Base-by-base conservation (phyloP, 495 filamentous ascomycete species). In the Penicillium egyptiacum region DNA sequence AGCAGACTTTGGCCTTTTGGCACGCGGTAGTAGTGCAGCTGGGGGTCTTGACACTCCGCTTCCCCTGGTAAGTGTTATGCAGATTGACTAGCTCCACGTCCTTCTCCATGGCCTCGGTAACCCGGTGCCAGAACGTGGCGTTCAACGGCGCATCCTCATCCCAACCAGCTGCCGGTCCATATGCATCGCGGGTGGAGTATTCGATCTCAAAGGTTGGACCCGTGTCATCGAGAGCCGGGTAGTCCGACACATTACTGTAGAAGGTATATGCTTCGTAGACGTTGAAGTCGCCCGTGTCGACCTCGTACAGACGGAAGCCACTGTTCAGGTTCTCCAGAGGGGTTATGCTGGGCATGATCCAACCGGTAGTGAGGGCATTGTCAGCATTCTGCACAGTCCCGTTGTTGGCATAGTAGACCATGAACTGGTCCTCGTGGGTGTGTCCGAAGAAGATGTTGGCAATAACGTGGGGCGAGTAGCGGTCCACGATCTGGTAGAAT, bases 61-160 rank as follows among this genome's bases (percentile, higher is more conserved):
- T 82, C 4, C 83, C 83, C 62, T 86, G 79, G 52, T 76, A 78
- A 14, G 70, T 73, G 59, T 82, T 86, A 45, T 83, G 82, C 41
- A 69, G 56, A 9, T 65, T 71, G 7, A 81, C 78, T 17, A 86
- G 64, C 16, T 50, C 68, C 11, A 66, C 53, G 53, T 85, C 75
- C 16, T 50, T 63, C 67, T 84, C 81, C 83, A 85, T 86, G 0
- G 78, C 81, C 56, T 83, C 81, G 4, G 82, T 84, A 3, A 86
- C 81, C 20, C 59, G 75, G 45, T 81, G 77, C 82, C 83, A 84
- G 70, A 82, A 81, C 14, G 79, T 83, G 0, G 78, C 80, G 57
- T 85, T 81, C 23, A 86, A 65, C 22, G 83, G 82, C 2, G 74
- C 79, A 30, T 73, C 59, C 4, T 56, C 60, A 5, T 78, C 72